Evolutionary conservation across 2,329 filamentous ascomycete species (phyloP), one percentile per base, ranked within the genome.

Genomic region (Arthrocladium fulminans): DNA sequence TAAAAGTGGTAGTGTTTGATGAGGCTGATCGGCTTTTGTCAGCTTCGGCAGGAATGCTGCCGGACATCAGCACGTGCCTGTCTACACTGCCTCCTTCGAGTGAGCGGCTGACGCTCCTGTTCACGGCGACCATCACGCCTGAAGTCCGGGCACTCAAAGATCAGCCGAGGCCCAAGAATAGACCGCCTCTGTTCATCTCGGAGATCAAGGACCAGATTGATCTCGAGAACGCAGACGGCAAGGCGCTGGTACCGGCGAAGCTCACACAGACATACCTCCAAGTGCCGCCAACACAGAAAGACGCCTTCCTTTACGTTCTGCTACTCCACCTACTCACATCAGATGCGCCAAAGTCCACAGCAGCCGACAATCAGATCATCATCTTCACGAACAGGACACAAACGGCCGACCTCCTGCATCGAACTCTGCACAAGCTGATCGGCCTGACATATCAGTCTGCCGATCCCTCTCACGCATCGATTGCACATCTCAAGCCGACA

Each of bases 341-440:
- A 3, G 50, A 48, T 19, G 29, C 37, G 1, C 49, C 50, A 19
- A 97, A 90, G 0, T 80, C 84, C 24, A 73, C 67, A 54, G 96
- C 96, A 65, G 64, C 77, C 29, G 72, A 79, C 34, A 90, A 86
- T 68, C 84, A 84, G 1, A 76, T 83, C 60, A 96, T 98, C 61
- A 82, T 98, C 53, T 98, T 98, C 72, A 89, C 85, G 73, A 98
- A 98, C 69, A 81, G 88, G 42, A 94, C 88, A 1, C 76, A 81
- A 46, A 96, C 90, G 0, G 90, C 92, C 8, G 86, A 90, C 57
- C 81, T 92, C 51, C 76, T 98, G 3, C 88, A 96, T 61, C 87
- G 95, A 63, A 77, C 94, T 48, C 77, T 98, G 10, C 84, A 88
- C 25, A 75, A 89, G 6, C 81, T 98, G 13, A 19, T 47, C n/a